phyloP scores from a whole-genome alignment of 345 rosid species.

The Aegle marmelos region DNA sequence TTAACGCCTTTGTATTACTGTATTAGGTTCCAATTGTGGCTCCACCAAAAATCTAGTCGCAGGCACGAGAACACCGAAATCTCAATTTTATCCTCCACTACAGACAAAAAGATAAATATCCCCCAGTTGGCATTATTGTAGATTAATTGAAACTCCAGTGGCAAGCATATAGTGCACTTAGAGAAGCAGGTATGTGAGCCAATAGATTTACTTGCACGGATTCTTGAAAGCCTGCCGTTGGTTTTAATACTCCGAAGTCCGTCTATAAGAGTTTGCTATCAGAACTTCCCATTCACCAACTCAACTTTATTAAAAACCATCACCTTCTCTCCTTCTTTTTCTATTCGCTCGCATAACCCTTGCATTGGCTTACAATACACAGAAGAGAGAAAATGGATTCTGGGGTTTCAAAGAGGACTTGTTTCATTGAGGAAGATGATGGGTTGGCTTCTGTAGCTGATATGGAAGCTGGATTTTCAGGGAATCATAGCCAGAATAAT shows the following conservation, averaged over 20 bases:
- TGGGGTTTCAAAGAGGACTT: conserved; percentile 27
- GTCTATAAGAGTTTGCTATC: neutral
- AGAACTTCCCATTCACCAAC: conserved; percentile 11
- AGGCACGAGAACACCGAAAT: neutral
- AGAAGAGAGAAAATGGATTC: conserved; percentile 10
- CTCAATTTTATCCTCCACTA: neutral
- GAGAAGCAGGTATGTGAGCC: conserved; percentile 32
- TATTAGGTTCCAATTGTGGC: conserved; percentile 17
- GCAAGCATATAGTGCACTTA: conserved; percentile 5
- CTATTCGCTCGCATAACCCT: neutral
- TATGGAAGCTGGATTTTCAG: conserved; percentile 65
- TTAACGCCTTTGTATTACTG: conserved; percentile 8
- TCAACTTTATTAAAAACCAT: conserved; percentile 6
- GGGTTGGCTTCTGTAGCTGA: conserved; percentile 56
- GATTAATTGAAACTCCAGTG: neutral
- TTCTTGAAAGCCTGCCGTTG: conserved; percentile 30
- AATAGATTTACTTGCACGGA: conserved; percentile 45
- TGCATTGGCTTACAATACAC: too few species aligned
- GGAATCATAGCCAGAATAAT: conserved; percentile 11
- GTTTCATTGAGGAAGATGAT: conserved; percentile 53
- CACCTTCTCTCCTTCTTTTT: neutral
- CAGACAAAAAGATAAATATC: neutral
- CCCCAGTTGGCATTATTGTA: conserved; percentile 1
- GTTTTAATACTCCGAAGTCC: too few species aligned
- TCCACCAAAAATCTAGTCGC: neutral